Percentiles rank a stretch among this genome's conserved stretches.
phyloP scores from a whole-genome alignment of 2,329 filamentous ascomycete genomes.

The Penicillium sp. region DNA sequence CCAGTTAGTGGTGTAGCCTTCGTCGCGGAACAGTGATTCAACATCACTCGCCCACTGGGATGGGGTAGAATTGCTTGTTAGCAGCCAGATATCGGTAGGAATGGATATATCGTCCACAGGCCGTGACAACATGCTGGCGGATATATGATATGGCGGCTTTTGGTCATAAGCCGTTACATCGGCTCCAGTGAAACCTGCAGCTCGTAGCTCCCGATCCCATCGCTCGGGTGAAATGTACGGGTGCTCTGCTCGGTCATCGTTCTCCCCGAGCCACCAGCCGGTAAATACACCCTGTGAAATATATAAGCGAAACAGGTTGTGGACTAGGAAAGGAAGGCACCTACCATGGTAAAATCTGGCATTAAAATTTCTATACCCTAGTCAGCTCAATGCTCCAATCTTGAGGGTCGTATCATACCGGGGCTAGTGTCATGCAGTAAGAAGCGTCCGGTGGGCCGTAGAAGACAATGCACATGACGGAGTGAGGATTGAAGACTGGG shows the following conservation, averaged over 20 bases:
- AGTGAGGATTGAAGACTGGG: constrained; percentile 20
- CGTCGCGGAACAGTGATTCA: neutral
- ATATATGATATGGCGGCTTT: neutral
- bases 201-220: constrained; percentile 3
- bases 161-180: neutral
- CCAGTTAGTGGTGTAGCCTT: neutral
- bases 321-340: neutral
- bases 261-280: constrained; percentile 12
- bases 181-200: constrained; percentile 1
- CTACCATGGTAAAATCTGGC: constrained; percentile 3
- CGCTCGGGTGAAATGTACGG: constrained; percentile 1
- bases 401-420: neutral
- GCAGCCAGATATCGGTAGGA: neutral
- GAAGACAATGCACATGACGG: constrained; percentile 22
- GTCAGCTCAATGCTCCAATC: neutral
- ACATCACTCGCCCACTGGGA: neutral
- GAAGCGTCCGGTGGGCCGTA: constrained; percentile 46
- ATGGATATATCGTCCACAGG: neutral
- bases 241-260: neutral
- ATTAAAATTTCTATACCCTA: constrained; percentile 1
- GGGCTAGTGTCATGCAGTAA: constrained; percentile 43
- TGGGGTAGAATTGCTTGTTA: neutral
- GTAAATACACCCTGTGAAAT: neutral
- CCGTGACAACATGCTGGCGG: neutral
- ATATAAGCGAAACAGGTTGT: neutral